phyloP scores from a whole-genome alignment of 768 basidiomycete species.

The Hygrophorus russula region DNA sequence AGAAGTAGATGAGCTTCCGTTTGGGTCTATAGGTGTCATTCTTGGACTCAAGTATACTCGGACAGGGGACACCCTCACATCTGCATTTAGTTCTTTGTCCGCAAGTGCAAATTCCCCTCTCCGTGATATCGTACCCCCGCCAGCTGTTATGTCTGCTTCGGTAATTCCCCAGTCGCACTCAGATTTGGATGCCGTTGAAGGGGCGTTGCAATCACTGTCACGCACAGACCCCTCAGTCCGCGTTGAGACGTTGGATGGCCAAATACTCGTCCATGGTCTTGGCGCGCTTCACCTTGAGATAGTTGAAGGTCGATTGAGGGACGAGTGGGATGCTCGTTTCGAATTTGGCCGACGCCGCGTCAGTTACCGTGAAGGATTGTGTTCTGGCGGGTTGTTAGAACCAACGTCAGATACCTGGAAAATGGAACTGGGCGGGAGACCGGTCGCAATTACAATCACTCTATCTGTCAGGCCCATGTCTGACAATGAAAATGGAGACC shows the following conservation, averaged over 20 bases:
- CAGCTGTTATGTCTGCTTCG: constrained; percentile 79
- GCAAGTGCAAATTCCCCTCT: constrained; percentile 25
- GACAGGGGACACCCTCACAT: constrained; percentile 78
- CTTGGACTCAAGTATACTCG: constrained; percentile 76
- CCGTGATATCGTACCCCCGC: constrained; percentile 61
- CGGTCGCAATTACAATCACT: constrained; percentile 35
- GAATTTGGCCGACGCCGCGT: constrained; percentile 71
- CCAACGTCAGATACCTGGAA: constrained; percentile 40
- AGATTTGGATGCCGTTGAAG: constrained; percentile 68
- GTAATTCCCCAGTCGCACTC: constrained; percentile 73
- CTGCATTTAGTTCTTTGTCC: constrained; percentile 28
- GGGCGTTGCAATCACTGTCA: constrained; percentile 56
- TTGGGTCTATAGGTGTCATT: constrained; percentile 77
- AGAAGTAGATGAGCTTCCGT: constrained; percentile 72
- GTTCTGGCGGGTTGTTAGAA: constrained; percentile 18
- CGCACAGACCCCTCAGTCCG: constrained; percentile 91
- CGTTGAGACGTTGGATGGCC: constrained; percentile 70
- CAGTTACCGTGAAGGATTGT: constrained; percentile 63
- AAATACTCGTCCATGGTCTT: constrained; percentile 73
- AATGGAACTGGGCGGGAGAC: constrained; percentile 51
- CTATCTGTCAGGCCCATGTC: constrained; percentile 45
- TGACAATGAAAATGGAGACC: constrained; percentile 49
- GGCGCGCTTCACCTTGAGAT: constrained; percentile 87
- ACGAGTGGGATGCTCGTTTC: constrained; percentile 72
- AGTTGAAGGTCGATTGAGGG: constrained; percentile 64